Base-by-base conservation (phyloP, 768 basidiomycete species). In the Phaeolepiota aurea region DNA sequence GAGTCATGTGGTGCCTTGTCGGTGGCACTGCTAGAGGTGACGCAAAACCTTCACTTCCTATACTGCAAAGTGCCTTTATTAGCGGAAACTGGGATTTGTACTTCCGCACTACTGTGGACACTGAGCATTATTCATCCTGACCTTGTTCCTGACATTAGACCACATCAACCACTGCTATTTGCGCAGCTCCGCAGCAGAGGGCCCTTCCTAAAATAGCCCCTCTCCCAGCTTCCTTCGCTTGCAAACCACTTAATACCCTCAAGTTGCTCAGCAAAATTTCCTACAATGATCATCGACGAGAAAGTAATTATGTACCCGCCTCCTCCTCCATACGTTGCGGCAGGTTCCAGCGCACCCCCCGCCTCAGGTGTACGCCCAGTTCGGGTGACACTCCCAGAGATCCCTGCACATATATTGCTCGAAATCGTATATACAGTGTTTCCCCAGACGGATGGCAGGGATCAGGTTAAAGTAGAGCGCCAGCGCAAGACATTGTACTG, bases 401-500 rank as follows among this genome's bases (percentile, higher is more conserved):
- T 86, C 0, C 79, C 85, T 0, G 49, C 79, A 0, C 76, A 87
- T 46, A 54, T 89, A 16, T 66, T 88, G 3, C 72, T 89, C 36
- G 72, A 80, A 37, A 72, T 87, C 38, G 73, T 90, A 3, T 75
- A 83, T 54, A 58, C 65, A 48, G 73, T 75, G 2, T 85, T 88
- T 51, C 77, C 81, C 1, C 66, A 64, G 38, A 54, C 57, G 1
- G 44, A 52, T 25, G 53, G 50, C 9, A 44, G 59, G n/a, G 63
- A 69, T 49, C 54, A 68, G 37, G 63, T 66, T 20, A 63, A 58
- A 33, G 46, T 68, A 2, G 72, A 76, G 51, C 63, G 67, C 12
- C 82, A 82, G 54, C 65, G 85, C 28, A 76, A 74, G 64, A 78
- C 73, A 0, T 66, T 87, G 7, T 77, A 82, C 40, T 90, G 87